phyloP scores from a whole-genome alignment of 371 early-diverging fungal species.

The Apophysomyces trapeziformis region DNA sequence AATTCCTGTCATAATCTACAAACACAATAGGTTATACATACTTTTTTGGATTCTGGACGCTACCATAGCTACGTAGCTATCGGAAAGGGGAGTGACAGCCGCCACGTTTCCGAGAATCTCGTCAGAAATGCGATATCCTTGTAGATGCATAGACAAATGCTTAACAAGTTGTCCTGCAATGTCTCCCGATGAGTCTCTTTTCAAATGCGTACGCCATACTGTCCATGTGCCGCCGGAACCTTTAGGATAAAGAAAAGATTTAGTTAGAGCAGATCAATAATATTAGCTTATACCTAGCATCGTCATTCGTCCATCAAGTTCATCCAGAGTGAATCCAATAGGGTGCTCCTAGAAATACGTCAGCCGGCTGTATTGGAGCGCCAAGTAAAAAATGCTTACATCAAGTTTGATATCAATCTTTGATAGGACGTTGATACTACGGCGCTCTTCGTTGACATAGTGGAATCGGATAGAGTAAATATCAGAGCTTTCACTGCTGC shows the following conservation, averaged over 20 bases:
- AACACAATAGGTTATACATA: constrained; percentile 17
- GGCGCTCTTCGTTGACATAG: constrained; percentile 57
- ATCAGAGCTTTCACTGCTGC: constrained; percentile 22
- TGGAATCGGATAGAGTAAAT: constrained; percentile 38
- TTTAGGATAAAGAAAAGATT: background rate
- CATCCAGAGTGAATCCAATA: constrained; percentile 57
- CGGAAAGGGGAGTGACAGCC: constrained; percentile 43
- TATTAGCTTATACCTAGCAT: constrained; percentile 37
- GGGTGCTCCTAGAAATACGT: constrained; percentile 27
- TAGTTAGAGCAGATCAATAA: background rate
- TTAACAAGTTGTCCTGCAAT: constrained; percentile 28
- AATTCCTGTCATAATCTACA: background rate
- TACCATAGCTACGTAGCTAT: constrained; percentile 61
- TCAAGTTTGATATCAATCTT: constrained; percentile 34
- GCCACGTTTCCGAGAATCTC: constrained; percentile 32
- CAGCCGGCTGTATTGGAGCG: background rate
- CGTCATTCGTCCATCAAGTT: constrained; percentile 50
- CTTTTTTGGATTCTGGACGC: constrained; percentile 46
- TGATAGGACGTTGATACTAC: constrained; percentile 44
- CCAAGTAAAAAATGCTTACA: constrained; percentile 13
- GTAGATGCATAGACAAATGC: constrained; percentile 31
- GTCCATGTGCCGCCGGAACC: constrained; percentile 40
- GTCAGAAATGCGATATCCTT: constrained; percentile 33
- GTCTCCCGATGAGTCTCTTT: constrained; percentile 42
- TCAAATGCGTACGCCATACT: constrained; percentile 39